Evolutionary conservation across 371 early-diverging fungal species (phyloP).

Genomic region (Actinomortierella wolfii): DNA sequence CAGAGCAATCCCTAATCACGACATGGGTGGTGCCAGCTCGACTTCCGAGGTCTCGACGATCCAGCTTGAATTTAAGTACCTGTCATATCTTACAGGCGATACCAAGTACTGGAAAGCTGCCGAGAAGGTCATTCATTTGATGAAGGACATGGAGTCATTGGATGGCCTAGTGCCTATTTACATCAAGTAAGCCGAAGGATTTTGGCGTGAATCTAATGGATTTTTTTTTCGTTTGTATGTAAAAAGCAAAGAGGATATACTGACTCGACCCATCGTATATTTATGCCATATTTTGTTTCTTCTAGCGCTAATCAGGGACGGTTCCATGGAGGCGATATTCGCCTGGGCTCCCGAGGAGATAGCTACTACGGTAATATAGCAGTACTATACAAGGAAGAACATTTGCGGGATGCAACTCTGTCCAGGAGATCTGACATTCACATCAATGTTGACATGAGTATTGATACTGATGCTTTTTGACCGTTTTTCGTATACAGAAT

Average conservation of each 20-base stretch:
- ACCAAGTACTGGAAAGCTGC: constrained; percentile 71
- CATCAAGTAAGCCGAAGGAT: constrained; percentile 50
- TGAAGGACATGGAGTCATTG: constrained; percentile 55
- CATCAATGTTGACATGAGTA: too few relatives aligned
- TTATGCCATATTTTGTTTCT: too few relatives aligned
- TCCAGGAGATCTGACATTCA: too few relatives aligned
- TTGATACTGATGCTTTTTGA: too few relatives aligned
- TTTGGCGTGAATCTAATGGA: too few relatives aligned
- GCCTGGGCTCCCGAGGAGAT: constrained; percentile 85
- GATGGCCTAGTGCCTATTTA: constrained; percentile 85
- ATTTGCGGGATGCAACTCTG: too few relatives aligned
- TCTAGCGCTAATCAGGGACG: constrained; percentile 49
- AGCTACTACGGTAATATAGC: constrained; percentile 80
- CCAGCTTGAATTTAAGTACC: constrained; percentile 87
- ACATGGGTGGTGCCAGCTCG: constrained; percentile 52
- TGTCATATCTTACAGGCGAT: constrained; percentile 78
- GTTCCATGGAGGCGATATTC: constrained; percentile 59
- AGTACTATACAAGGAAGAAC: too few relatives aligned
- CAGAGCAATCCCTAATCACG: constrained; percentile 45
- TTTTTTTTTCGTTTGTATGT: too few relatives aligned
- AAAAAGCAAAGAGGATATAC: too few relatives aligned
- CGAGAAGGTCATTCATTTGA: constrained; percentile 66
- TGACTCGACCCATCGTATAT: too few relatives aligned
- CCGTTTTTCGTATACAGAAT: constrained; percentile 61
- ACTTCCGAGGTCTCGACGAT: constrained; percentile 89